Base-by-base conservation (phyloP, 805 yeast genomes). In the Zygoascus tannicola region DNA sequence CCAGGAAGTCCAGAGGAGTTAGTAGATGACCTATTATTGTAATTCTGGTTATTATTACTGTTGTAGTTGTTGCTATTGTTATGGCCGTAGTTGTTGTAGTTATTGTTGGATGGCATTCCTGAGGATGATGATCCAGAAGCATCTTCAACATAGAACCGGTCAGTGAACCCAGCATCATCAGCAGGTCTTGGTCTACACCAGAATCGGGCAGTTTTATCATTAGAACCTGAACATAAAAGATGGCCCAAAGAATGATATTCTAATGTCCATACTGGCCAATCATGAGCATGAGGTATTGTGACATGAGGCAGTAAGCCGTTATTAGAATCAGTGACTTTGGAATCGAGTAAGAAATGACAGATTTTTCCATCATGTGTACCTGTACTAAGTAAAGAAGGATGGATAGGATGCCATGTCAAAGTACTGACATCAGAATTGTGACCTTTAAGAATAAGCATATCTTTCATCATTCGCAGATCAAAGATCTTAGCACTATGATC, bases 191-290 rank as follows among this genome's bases (percentile, higher is more conserved):
- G 82, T 41, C 99, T 71, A 23, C 88, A 78, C 99, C 99, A 92
- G 64, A 94, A 85, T 44, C 97, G 67, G 20, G 94, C 85, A 4
- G 94, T 78, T 58, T 92, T 76, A 62, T 92, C 99, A 45, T 92
- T 86, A 16, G 97, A 90, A 0, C 96, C 97, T 5, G 96, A 79
- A 44, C 94, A 80, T 30, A 92, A 67, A 41, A 90, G 67, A 63
- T 92, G 97, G 3, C 99, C 99, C 54, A 84, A 68, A 2, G 97
- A 97, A 63, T 88, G 97, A 59, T 87, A 92, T 48, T 88, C 90
- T 44, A 92, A 62, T 3, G 94, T 78, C 63, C 90, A 87, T 42
- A 92, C 78, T 2, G 95, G 94, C 66, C 85, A 84, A 56, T 87
- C 96, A 61, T 92, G 99, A 0, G 97, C 98, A 63, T 75, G 80